Evolutionary conservation across 2,329 filamentous ascomycete genomes (phyloP), one percentile per base, ranked within the genome.

Genomic region (Colletotrichum sp.): DNA sequence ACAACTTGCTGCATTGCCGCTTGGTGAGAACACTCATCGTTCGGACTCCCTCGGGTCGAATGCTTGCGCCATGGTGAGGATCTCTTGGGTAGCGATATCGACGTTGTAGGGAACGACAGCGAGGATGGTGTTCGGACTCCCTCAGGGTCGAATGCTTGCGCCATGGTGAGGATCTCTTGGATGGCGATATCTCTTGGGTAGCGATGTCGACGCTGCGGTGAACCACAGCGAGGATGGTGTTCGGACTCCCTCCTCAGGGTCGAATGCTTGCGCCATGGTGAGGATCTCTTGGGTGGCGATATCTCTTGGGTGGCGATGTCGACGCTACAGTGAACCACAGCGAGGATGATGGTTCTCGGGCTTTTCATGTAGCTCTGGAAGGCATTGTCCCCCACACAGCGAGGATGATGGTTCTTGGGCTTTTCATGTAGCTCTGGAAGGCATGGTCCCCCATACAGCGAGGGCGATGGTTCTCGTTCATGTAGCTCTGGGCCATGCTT

Each of bases 21-120:
- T 93, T 93, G 0, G 92, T 93, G 1, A 93, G 83, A 0, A 90
- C 86, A 0, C 86, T 86, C 13, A 90, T 80, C 0, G 88, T 90
- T 1, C 88, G 77, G 4, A 80, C 73, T 1, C 88, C 88, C 0
- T 82, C 66, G 85, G 85, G 18, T 90, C 89, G 0, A 74, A 81
- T 0, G 82, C 80, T 6, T 83, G 80, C 0, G 85, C 85, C 3
- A 83, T 79, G 0, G 82, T 81, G 2, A 87, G 85, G 84, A 0
- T 85, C n/a, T n/a, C n/a, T n/a, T n/a, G n/a, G n/a, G n/a, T n/a
- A n/a, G n/a, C n/a, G n/a, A n/a, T n/a, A n/a, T n/a, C n/a, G n/a
- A n/a, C n/a, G n/a, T n/a, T n/a, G n/a, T n/a, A n/a, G n/a, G n/a
- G n/a, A n/a, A n/a, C n/a, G n/a, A n/a, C n/a, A n/a, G n/a, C n/a